Base-by-base conservation (phyloP, 495 filamentous ascomycete species). In the Geoglossum glabrum region DNA sequence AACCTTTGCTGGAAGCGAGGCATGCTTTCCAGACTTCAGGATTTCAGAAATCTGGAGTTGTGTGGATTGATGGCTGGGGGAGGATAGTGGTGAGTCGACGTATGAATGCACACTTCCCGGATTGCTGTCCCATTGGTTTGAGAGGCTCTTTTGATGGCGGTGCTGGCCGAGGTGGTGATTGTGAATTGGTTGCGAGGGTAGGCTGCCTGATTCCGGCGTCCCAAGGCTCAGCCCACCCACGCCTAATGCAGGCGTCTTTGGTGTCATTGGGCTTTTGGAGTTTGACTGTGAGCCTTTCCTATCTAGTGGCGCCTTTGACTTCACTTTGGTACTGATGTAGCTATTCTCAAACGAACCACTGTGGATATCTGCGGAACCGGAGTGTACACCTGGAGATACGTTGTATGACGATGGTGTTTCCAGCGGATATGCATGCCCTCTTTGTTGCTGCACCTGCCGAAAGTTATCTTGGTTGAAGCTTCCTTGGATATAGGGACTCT, bases 111-210 rank as follows among this genome's bases (percentile, higher is more conserved):
- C 31, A 65, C 87, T 92, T 36, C 81, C 83, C 6, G 87, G 84
- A 1, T 84, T 90, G 58, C 79, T 76, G 60, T 86, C 82, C 84
- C 86, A 95, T 62, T 90, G 85, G 56, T 78, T 81, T 6, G 86
- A 89, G 15, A 86, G 74, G 26, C 79, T 84, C 72, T 90, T 89
- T 64, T 90, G 85, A 69, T 89, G 86, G 43, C 81, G 78, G 45
- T 78, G 78, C 54, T 80, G 74, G 26, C 69, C 68, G 38, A 76
- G 64, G 59, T 76, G 66, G 52, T 65, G 66, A 19, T 81, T 78
- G 58, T 81, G 76, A 59, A 90, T 87, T 15, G 86, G 84, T 64
- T 90, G 86, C 3, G 81, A 75, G 5, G 80, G 79, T 63, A 85
- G 87, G 64, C 76, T 81, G 61, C 79, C 77, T 34, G 82, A 81